Conservation (phyloP, 2,329 filamentous ascomycete species). For the Colletotrichum eleusines region DNA sequence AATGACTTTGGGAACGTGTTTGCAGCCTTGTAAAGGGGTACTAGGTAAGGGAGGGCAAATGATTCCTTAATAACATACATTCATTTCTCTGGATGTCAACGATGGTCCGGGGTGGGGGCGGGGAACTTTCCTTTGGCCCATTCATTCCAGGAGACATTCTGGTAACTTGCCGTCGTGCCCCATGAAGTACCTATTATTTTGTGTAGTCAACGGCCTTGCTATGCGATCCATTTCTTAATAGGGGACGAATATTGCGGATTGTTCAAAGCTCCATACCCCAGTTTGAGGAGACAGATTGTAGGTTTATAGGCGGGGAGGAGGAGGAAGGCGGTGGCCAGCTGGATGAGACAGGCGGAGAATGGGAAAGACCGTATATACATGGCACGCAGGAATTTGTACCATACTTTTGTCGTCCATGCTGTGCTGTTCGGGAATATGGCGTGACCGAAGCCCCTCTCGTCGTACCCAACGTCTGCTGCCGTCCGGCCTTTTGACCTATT, state of each 20-base stretch:
- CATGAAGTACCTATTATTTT: neutral
- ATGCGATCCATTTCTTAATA: neutral
- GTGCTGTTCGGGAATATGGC: neutral
- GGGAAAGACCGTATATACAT: neutral
- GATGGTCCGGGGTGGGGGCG: neutral
- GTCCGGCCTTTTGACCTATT: too few species aligned
- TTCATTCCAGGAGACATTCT: neutral
- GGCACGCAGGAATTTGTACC: constrained; percentile 15
- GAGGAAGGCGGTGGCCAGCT: neutral
- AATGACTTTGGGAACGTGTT: neutral
- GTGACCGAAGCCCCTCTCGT: neutral
- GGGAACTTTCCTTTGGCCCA: too few species aligned
- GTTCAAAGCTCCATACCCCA: constrained; percentile 12
- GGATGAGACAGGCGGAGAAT: neutral
- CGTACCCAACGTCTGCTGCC: neutral
- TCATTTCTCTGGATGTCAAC: constrained; percentile 22
- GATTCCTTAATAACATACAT: constrained; percentile 14
- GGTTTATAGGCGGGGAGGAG: neutral
- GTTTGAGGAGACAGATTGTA: neutral
- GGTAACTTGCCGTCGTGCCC: neutral
- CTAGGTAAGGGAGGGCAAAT: neutral
- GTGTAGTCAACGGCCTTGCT: neutral
- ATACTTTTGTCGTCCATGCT: neutral
- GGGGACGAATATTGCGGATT: neutral
- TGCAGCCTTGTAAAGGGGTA: neutral